Evolutionary conservation across 768 basidiomycete species (phyloP), one percentile per base, ranked within the genome.

Genomic region (Suillus plorans): DNA sequence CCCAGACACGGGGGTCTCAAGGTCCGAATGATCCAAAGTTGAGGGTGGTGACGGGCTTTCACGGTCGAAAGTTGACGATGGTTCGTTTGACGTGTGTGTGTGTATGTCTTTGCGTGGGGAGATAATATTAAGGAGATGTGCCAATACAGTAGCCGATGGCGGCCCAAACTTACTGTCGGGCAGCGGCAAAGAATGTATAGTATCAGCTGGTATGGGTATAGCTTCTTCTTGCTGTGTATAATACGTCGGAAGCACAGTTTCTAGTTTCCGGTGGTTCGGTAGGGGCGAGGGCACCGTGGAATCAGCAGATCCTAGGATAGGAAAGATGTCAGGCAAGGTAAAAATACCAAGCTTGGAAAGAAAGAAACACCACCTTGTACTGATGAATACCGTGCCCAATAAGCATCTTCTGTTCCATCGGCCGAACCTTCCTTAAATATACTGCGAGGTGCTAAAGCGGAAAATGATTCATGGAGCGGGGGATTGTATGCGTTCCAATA

Each of bases 361-460:
- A 50, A 55, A 61, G 62, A n/a, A 22, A 28, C 69, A 77, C 69
- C 63, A 90, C 90, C 90, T 75, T 92, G 89, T 8, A 91, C 82
- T 22, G 81, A 79, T 37, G 88, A 79, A 73, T 92, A 92, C 66
- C 83, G 88, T 31, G 89, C 89, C 90, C 90, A 92, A 69, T 92
- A 92, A 7, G 88, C 88, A 65, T 91, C 90, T 66, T 85, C 84
- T 49, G 61, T 67, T 42, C 72, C 73, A 1, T 70, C 68, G 25
- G 10, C 25, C 41, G 56, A 61, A 13, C 37, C 20, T 14, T 55
- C 52, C 22, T 44, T 58, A 20, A 53, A 5, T 73, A 74, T 57
- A 65, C 65, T 62, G 76, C 68, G 59, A 41, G 55, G 50, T 41
- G 61, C 50, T 65, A 68, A 36, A 62, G 66, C 36, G n/a, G 63